phyloP scores from a whole-genome alignment of 2,329 filamentous ascomycete species.

The Fusarium sp. region DNA sequence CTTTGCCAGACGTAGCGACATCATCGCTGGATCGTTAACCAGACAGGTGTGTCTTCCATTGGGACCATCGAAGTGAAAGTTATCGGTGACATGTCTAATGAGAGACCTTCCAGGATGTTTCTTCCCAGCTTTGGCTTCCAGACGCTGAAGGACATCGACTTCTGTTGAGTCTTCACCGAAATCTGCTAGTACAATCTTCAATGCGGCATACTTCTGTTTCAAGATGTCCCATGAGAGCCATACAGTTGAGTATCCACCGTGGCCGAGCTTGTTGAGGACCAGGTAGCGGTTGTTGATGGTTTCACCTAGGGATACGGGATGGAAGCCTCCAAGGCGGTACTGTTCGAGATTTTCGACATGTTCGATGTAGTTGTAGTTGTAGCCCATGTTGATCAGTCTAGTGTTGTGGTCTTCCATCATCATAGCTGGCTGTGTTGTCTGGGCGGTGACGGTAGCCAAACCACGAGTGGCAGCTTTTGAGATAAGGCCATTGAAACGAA shows the following conservation, averaged over 20 bases:
- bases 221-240: conserved; percentile 41
- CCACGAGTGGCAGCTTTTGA: conserved; percentile 30
- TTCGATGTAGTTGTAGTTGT: conserved; percentile 37
- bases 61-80: conserved; percentile 35
- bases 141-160: conserved; percentile 28
- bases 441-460: conserved; percentile 26
- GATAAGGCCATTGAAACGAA: conserved; percentile 18
- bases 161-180: conserved; percentile 36
- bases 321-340: conserved; percentile 35
- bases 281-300: conserved; percentile 40
- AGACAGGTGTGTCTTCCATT: conserved; percentile 38
- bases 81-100: conserved; percentile 34
- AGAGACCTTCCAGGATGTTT: conserved; percentile 31
- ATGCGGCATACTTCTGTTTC: conserved; percentile 36
- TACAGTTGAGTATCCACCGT: conserved; percentile 41
- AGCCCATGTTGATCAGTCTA: conserved; percentile 35
- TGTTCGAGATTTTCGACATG: conserved; percentile 38
- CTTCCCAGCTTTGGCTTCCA: conserved; percentile 17
- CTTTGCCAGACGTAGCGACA: conserved; percentile 36
- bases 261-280: conserved; percentile 41
- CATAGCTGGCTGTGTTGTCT: conserved; percentile 20
- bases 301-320: conserved; percentile 34
- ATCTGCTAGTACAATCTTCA: conserved; percentile 39
- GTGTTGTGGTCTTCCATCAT: conserved; percentile 34
- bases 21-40: conserved; percentile 40